These are phyloP conservation scores for Olyra latifolia DNA, from an alignment of 176 grass and related monocot species.

Conservation along the genomic window DNA sequence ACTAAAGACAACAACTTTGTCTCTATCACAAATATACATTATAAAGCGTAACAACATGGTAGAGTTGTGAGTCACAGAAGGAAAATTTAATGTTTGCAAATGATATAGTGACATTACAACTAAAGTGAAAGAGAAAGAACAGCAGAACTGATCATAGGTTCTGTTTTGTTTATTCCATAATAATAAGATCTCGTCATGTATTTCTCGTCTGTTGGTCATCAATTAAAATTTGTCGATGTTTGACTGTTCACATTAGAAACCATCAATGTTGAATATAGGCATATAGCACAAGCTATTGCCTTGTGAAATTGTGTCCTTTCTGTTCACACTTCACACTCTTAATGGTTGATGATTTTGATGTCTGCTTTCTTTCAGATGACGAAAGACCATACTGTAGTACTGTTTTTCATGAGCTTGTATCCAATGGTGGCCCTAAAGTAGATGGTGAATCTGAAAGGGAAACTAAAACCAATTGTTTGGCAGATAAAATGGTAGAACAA, in stretches of 20 bases:
- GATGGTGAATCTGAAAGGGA: constrained; percentile 26
- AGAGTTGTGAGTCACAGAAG: not conserved
- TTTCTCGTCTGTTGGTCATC: not conserved
- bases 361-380: constrained; percentile 26
- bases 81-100: constrained; percentile 17
- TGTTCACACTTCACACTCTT: constrained; percentile 16
- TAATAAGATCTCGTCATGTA: constrained; percentile 10
- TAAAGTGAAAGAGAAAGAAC: constrained; percentile 26
- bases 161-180: constrained; percentile 31
- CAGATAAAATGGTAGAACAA: constrained; percentile 53
- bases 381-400: constrained; percentile 33
- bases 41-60: constrained; percentile 8
- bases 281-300: not conserved
- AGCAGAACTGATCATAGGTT: constrained; percentile 5
- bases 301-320: not conserved
- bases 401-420: constrained; percentile 34
- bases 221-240: constrained; percentile 10
- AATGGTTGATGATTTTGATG: constrained; percentile 12
- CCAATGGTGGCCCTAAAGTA: constrained; percentile 31
- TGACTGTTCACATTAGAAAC: constrained; percentile 6
- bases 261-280: not conserved
- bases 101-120: constrained; percentile 19
- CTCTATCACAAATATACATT: constrained; percentile 10
- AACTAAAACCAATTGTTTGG: constrained; percentile 18
- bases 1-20: constrained; percentile 9